Percentiles rank a stretch among this genome's conserved stretches.
These are phyloP conservation scores for Myrmaecium sp. DNA, from an alignment of 2,329 filamentous ascomycete species.

Conservation along the genomic window DNA sequence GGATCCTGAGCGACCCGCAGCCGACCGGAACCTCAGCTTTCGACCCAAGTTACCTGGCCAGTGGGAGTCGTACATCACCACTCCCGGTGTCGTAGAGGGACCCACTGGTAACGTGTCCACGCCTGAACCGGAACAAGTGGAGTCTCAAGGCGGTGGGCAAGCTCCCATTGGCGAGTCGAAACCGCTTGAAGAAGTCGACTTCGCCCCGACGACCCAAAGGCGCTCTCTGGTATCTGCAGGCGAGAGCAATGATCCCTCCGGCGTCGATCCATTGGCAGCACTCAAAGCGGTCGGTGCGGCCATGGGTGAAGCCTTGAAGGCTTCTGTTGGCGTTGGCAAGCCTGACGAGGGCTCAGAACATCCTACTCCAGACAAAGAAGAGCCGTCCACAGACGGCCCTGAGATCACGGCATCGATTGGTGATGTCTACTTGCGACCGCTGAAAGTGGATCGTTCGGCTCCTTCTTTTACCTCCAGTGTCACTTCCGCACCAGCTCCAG, in stretches of 20 bases:
- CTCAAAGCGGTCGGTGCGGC: constrained; percentile 30
- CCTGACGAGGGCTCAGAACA: constrained; percentile 5
- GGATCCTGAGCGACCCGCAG: constrained; percentile 10
- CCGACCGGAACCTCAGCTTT: constrained; percentile 25
- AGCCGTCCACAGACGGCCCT: constrained; percentile 4
- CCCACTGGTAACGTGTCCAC: no score
- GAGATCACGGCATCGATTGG: constrained; percentile 9
- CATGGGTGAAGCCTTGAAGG: constrained; percentile 28
- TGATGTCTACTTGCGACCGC: constrained; percentile 20
- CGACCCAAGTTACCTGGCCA: constrained; percentile 34
- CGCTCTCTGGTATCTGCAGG: constrained; percentile 13
- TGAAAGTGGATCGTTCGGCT: constrained; percentile 20
- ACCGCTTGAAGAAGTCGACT: constrained; percentile 14
- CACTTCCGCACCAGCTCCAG: constrained; percentile 30
- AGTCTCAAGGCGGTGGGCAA: constrained; percentile 7
- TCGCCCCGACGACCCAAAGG: constrained; percentile 21
- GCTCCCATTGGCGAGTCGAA: constrained; percentile 2
- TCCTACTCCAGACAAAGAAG: constrained; percentile 4
- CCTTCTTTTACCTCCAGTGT: constrained; percentile 17
- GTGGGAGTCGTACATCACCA: constrained; percentile 34
- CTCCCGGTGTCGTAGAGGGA: no score
- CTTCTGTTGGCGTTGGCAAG: constrained; percentile 17
- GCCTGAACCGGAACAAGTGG: constrained; percentile 12
- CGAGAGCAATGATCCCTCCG: constrained; percentile 2
- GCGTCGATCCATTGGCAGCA: constrained; percentile 20